Conservation (phyloP, 306 rosid species). For the Vicia villosa region DNA sequence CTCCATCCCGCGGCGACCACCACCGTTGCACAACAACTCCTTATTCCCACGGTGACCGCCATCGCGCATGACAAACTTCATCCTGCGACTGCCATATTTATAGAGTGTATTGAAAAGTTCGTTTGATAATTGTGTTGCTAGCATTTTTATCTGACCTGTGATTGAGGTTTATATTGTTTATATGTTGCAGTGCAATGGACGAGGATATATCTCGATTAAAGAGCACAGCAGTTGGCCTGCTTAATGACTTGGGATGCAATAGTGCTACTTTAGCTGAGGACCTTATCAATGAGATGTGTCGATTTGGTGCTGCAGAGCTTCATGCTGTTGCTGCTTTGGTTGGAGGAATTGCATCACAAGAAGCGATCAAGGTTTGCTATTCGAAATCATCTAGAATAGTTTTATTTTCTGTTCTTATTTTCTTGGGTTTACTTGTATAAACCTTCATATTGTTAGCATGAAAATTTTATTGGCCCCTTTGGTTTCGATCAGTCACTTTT, state of each 20-base stretch:
- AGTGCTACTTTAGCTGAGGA: constrained; percentile 83
- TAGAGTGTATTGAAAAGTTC: neutral
- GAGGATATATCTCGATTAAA: constrained; percentile 92
- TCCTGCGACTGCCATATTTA: no score
- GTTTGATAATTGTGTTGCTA: neutral
- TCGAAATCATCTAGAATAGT: constrained; percentile 15
- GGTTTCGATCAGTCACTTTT: constrained; percentile 13
- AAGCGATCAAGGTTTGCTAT: constrained; percentile 82
- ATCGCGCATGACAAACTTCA: no score
- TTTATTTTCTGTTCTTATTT: constrained; percentile 5
- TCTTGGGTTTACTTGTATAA: constrained; percentile 11
- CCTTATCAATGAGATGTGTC: constrained; percentile 96
- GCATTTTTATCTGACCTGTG: neutral
- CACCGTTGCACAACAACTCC: no score
- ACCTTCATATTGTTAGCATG: neutral
- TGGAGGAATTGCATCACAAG: constrained; percentile 97
- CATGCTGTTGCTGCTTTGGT: constrained; percentile 92
- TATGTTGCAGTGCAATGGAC: constrained; percentile 72
- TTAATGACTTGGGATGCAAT: constrained; percentile 87
- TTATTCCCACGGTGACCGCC: no score
- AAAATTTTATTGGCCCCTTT: constrained; percentile 7
- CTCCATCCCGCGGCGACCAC: no score
- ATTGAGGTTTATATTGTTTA: constrained; percentile 30
- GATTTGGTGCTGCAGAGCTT: constrained; percentile 96
- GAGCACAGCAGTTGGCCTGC: constrained; percentile 79